phyloP scores from a whole-genome alignment of 352 stramenopile genomes.

The Phytophthora uliginosa region DNA sequence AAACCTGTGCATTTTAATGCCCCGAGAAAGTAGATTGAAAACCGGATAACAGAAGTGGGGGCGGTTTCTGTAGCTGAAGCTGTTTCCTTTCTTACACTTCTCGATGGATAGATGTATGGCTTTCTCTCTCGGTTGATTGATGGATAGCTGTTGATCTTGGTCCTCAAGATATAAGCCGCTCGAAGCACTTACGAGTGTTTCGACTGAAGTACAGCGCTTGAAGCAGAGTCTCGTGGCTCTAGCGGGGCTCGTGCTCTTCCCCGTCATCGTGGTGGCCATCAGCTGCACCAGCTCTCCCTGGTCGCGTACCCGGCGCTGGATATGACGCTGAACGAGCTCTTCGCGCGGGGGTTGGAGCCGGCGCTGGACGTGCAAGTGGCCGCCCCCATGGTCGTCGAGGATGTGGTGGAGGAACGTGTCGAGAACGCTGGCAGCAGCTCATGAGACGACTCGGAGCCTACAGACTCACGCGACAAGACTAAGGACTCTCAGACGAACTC shows the following conservation, averaged over 20 bases:
- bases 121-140: too few species aligned
- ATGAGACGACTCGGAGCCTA: neutral
- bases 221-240: neutral
- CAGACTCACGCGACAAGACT: neutral
- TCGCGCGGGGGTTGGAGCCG: neutral
- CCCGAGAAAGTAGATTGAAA: too few species aligned
- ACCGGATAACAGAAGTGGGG: too few species aligned
- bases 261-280: neutral
- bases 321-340: neutral
- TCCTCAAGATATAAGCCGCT: too few species aligned
- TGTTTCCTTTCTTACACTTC: too few species aligned
- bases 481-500: neutral
- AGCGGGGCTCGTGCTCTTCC: neutral
- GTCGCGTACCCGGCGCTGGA: neutral
- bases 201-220: neutral
- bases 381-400: neutral
- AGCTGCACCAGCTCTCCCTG: neutral
- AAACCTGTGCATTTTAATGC: too few species aligned
- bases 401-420: neutral
- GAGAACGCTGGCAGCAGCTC: neutral
- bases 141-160: too few species aligned
- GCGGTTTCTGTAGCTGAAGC: too few species aligned
- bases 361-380: neutral
- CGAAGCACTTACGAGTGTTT: too few species aligned
- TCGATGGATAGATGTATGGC: too few species aligned